phyloP scores from a whole-genome alignment of 1,284 basidiomycete species.

The Cryptococcus sp. region DNA sequence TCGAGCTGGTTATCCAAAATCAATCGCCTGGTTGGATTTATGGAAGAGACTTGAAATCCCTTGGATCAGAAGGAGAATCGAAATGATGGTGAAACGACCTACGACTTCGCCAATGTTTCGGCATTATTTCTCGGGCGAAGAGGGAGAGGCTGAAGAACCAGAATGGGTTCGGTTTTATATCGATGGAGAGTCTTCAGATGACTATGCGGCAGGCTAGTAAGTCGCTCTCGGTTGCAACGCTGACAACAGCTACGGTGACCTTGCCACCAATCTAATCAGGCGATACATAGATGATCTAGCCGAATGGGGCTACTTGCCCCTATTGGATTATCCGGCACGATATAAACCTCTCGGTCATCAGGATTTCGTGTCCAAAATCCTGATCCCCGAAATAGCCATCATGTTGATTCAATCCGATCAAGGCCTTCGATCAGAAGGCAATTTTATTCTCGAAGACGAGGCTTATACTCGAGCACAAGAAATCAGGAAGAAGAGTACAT shows the following conservation, averaged over 20 bases:
- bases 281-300: conserved; percentile 29
- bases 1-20: conserved; percentile 30
- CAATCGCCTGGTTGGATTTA: conserved; percentile 29
- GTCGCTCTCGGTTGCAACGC: conserved; percentile 10
- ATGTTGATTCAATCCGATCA: conserved; percentile 28
- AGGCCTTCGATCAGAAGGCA: not conserved
- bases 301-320: conserved; percentile 20
- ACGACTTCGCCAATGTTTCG: conserved; percentile 7
- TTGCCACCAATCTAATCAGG: conserved; percentile 30
- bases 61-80: conserved; percentile 22
- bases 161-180: conserved; percentile 15
- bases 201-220: conserved; percentile 39
- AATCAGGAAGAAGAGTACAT: conserved; percentile 22
- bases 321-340: conserved; percentile 1
- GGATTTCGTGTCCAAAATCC: conserved; percentile 36
- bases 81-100: conserved; percentile 20
- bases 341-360: conserved; percentile 19
- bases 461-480: conserved; percentile 6
- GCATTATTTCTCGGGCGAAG: conserved; percentile 14
- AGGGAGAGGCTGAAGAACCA: conserved; percentile 13
- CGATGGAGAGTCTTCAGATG: conserved; percentile 12
- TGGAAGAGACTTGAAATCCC: conserved; percentile 21
- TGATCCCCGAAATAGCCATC: conserved; percentile 43
- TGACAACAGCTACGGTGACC: conserved; percentile 37
- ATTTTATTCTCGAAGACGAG: not conserved